phyloP scores from a whole-genome alignment of 257 asterid genomes.

The Anisodus tanguticus region DNA sequence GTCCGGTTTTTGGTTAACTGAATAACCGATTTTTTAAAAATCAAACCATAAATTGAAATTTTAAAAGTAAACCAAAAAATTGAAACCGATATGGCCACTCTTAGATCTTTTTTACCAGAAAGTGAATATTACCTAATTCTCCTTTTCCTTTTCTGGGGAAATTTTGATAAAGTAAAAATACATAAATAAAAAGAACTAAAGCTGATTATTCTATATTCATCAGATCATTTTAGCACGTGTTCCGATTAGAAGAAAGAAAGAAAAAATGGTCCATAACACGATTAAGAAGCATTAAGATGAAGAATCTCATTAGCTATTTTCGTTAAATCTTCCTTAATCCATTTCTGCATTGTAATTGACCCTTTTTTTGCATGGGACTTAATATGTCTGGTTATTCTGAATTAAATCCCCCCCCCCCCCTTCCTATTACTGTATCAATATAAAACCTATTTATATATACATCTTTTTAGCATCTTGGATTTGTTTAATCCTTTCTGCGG shows the following conservation, averaged over 20 bases:
- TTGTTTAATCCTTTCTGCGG: conserved; percentile 72
- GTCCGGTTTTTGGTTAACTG: too few species aligned
- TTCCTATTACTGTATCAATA: conserved; percentile 44
- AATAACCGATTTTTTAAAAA: too few species aligned
- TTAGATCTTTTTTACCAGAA: too few species aligned
- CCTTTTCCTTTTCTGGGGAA: background rate
- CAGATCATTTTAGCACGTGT: background rate
- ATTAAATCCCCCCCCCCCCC: conserved; percentile 18
- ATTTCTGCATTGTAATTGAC: conserved; percentile 14
- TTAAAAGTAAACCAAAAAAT: too few species aligned
- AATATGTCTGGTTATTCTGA: background rate
- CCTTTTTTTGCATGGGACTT: conserved; percentile 15
- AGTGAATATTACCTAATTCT: background rate
- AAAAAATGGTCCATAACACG: background rate
- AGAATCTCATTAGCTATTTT: background rate
- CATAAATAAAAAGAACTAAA: background rate
- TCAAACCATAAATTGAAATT: too few species aligned
- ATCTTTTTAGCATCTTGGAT: conserved; percentile 73
- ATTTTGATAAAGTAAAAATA: background rate
- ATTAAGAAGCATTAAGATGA: background rate
- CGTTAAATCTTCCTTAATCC: background rate
- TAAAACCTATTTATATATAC: conserved; percentile 52
- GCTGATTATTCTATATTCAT: background rate
- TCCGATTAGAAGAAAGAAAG: background rate
- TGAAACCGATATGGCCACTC: too few species aligned